Conservation (phyloP, 140 eudicot species). For the Erigeron philadelphicus region DNA sequence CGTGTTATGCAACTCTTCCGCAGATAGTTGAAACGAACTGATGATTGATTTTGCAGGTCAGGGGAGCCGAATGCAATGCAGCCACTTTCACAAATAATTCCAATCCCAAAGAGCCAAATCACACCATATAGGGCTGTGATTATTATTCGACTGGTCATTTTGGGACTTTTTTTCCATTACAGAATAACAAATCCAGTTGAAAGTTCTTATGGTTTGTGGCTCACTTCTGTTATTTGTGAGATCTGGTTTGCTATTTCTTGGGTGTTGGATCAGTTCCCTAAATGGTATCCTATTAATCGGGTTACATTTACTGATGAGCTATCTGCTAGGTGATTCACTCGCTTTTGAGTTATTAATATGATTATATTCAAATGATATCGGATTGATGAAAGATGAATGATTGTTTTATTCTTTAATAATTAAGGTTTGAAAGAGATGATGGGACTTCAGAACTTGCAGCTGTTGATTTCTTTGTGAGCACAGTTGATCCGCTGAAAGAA, state of each 20-base stretch:
- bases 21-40: neutral
- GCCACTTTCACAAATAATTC: slow-evolving; percentile 75
- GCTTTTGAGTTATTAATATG: neutral
- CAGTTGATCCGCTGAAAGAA: slow-evolving; percentile 93
- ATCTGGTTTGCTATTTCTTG: slow-evolving; percentile 97
- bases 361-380: neutral
- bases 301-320: slow-evolving; percentile 64
- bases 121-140: slow-evolving; percentile 74
- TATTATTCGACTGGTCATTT: slow-evolving; percentile 69
- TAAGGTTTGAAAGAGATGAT: slow-evolving; percentile 83
- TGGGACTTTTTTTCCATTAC: slow-evolving; percentile 79
- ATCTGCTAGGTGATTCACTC: slow-evolving; percentile 61
- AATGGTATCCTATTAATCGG: slow-evolving; percentile 81
- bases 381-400: neutral
- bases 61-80: slow-evolving; percentile 46
- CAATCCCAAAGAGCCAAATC: slow-evolving; percentile 77
- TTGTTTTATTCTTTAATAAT: neutral
- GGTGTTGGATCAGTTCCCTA: slow-evolving; percentile 99
- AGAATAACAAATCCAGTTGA: slow-evolving; percentile 95
- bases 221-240: slow-evolving; percentile 96
- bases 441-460: slow-evolving; percentile 84
- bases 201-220: slow-evolving; percentile 84
- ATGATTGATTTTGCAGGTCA: slow-evolving; percentile 43
- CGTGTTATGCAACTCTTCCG: neutral
- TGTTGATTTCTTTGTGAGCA: slow-evolving; percentile 96